phyloP scores from a whole-genome alignment of 164 flowering plant genomes.

The Vitis vinifera region ASM3070453v1 NC_081814.1:4806501-4807000 shows the following conservation, averaged over 20 bases:
- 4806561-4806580: slow-evolving; percentile 33
- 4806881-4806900: slow-evolving; percentile 87
- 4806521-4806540: slow-evolving; percentile 55
- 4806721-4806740: slow-evolving; percentile 84
- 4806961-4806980: slow-evolving; percentile 55
- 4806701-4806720: slow-evolving; percentile 69
- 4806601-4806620: slow-evolving; percentile 26
- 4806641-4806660: slow-evolving; percentile 93
- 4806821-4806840: slow-evolving; percentile 47
- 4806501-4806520: slow-evolving; percentile 51
- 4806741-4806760: slow-evolving; percentile 62
- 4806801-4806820: slow-evolving; percentile 74
- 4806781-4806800: slow-evolving; percentile 33
- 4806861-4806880: slow-evolving; percentile 95
- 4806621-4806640: slow-evolving; percentile 64
- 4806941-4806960: slow-evolving; percentile 63
- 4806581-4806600: slow-evolving; percentile 29
- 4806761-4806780: slow-evolving; percentile 60
- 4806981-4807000: slow-evolving; percentile 52
- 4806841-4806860: slow-evolving; percentile 44
- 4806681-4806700: slow-evolving; percentile 83
- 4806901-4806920: slow-evolving; percentile 86
- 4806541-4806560: slow-evolving; percentile 80
- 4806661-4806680: slow-evolving; percentile 78
- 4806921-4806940: slow-evolving; percentile 95